These are phyloP conservation scores for Thermothielavioides terrestris DNA, from an alignment of 495 filamentous ascomycete species.

Conservation along the genomic window DNA sequence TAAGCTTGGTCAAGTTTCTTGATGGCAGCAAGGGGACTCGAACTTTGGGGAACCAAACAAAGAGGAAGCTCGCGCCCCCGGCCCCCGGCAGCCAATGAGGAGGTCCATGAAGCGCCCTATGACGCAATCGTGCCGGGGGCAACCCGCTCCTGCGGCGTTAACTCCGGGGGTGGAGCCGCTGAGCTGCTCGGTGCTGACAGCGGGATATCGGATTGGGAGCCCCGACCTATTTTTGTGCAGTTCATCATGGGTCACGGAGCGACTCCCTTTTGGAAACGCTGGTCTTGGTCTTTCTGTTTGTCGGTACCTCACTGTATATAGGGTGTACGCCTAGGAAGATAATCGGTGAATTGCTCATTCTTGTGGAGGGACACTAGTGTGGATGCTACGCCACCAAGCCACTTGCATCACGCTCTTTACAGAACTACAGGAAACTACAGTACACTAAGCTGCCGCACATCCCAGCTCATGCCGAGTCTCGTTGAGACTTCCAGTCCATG, in stretches of 20 bases:
- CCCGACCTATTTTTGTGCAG: neutral
- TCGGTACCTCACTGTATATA: no score
- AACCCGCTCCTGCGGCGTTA: neutral
- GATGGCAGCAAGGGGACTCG: neutral
- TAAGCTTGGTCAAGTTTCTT: no score
- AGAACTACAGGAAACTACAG: neutral
- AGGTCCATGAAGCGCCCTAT: neutral
- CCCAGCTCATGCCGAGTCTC: no score
- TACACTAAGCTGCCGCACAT: neutral
- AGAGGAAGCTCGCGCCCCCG: neutral
- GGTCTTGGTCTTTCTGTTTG: neutral
- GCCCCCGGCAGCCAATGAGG: neutral
- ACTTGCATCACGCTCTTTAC: neutral
- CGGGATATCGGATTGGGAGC: neutral
- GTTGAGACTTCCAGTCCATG: no score
- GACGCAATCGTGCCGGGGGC: slow-evolving; percentile 1
- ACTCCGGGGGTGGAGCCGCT: neutral
- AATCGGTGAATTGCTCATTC: neutral
- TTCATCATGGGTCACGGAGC: slow-evolving; percentile 3
- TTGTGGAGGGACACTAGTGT: no score
- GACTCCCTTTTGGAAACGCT: neutral
- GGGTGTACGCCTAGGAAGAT: no score
- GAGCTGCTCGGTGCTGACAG: neutral
- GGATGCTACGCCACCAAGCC: no score
- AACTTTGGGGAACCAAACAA: neutral